phyloP scores from a whole-genome alignment of 2,329 filamentous ascomycete species.

The Dothideomycetes sp. region DNA sequence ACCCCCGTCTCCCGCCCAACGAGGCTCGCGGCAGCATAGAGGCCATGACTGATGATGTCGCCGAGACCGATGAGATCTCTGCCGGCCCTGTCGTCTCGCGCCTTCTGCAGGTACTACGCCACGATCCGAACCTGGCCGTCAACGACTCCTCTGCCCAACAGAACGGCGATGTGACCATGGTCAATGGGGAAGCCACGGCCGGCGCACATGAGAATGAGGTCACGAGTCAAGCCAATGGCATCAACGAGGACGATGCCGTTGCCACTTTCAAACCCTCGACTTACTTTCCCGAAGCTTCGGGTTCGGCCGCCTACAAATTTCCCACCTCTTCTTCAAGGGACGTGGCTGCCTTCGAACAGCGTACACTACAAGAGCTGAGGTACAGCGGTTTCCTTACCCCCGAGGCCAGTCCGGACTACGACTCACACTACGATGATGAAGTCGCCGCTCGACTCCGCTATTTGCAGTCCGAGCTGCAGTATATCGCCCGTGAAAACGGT shows the following conservation, averaged over 20 bases:
- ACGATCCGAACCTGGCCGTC: constrained; percentile 51
- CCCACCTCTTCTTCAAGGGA: constrained; percentile 59
- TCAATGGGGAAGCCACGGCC: constrained; percentile 31
- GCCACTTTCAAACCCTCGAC: constrained; percentile 50
- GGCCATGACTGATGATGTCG: constrained; percentile 73
- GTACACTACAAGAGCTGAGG: constrained; percentile 79
- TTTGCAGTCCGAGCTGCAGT: constrained; percentile 70
- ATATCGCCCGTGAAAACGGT: constrained; percentile 78
- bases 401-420: constrained; percentile 60
- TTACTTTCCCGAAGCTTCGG: constrained; percentile 46
- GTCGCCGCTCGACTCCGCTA: constrained; percentile 80
- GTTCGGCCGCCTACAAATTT: constrained; percentile 11
- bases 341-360: constrained; percentile 78
- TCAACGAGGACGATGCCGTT: constrained; percentile 28
- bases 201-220: constrained; percentile 23
- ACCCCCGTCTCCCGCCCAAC: constrained; percentile 59
- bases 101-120: constrained; percentile 68
- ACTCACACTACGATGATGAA: constrained; percentile 86
- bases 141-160: constrained; percentile 38
- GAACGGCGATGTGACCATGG: constrained; percentile 32
- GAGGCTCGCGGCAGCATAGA: constrained; percentile 79
- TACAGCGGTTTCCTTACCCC: constrained; percentile 69
- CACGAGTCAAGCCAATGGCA: constrained; percentile 19
- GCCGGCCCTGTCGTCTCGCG: constrained; percentile 77
- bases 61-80: constrained; percentile 80